Conservation (phyloP, 176 grass and related monocot species). For the Rhynchospora breviuscula region DNA sequence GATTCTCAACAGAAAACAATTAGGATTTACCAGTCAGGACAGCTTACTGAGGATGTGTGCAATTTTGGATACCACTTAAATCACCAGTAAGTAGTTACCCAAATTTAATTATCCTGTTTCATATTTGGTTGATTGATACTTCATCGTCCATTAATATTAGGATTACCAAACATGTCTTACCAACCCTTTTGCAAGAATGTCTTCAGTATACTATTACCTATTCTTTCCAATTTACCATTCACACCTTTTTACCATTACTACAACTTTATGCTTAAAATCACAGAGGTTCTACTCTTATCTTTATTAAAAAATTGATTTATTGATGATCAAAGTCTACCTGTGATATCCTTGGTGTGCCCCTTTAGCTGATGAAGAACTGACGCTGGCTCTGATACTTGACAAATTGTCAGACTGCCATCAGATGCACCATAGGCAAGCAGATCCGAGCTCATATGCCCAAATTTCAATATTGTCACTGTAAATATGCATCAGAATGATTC, state of each 20-base stretch:
- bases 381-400: slow-evolving; percentile 82
- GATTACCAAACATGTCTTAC: neutral
- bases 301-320: neutral
- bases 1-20: neutral
- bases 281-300: neutral
- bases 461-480: slow-evolving; percentile 85
- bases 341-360: slow-evolving; percentile 94
- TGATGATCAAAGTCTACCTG: slow-evolving; percentile 48
- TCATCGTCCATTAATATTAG: neutral
- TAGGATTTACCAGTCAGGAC: neutral
- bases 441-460: slow-evolving; percentile 80
- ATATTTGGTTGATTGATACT: neutral
- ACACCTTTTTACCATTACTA: neutral
- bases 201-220: neutral
- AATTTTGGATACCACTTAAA: neutral
- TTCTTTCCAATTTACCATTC: neutral
- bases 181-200: neutral
- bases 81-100: neutral
- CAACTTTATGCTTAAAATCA: neutral
- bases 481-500: slow-evolving; percentile 14
- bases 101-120: neutral
- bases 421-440: slow-evolving; percentile 87
- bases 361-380: slow-evolving; percentile 65
- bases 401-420: slow-evolving; percentile 82
- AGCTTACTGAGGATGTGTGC: neutral